Evolutionary conservation across 2,329 filamentous ascomycete species (phyloP), one percentile per base, ranked within the genome.

Genomic region (Colletotrichum somersetense): DNA sequence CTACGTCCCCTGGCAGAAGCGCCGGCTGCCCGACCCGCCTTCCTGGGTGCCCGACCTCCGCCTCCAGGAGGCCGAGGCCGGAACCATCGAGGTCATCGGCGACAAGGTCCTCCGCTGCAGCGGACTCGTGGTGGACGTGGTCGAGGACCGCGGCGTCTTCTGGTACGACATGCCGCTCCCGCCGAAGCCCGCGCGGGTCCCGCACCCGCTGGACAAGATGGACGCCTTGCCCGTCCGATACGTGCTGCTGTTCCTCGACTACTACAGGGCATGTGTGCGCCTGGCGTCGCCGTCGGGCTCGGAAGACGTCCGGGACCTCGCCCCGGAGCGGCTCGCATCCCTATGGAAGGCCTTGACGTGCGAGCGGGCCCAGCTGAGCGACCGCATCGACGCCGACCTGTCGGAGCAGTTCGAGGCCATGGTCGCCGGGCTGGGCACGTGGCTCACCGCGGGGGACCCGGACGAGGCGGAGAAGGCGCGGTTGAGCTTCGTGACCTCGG

Each of bases 301-400:
- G 7, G 33, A n/a, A 5, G 30, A 35, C 16, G 64, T 69, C 7
- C n/a, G 58, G 16, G 66, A 69, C 52, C 52, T 69, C 52, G 44
- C 52, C 5, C n/a, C 66, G 0, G 52, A 53, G 5, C 30, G 33
- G 16, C 66, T 50, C 23, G 10, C 12, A 11, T 23, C 48, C 11
- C 48, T 26, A 11, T 50, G 48, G 48, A 50, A 50, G n/a, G 12
- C 48, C n/a, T n/a, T 69, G 52, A 58, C 66, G 14, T 69, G 59
- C 23, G 66, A 69, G 59, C 57, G 52, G 30, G 57, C 52, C 42
- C 66, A 58, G 52, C 42, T 69, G 35, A 69, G 66, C 59, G 61
- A 65, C 35, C 59, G 66, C 20, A 58, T 65, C 44, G 59, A 69
- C 16, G 52, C 58, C 23, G 66, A 69, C 66, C 40, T 65, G 20